phyloP scores from a whole-genome alignment of 78 protist species.

The Goniomonas avonlea region DNA sequence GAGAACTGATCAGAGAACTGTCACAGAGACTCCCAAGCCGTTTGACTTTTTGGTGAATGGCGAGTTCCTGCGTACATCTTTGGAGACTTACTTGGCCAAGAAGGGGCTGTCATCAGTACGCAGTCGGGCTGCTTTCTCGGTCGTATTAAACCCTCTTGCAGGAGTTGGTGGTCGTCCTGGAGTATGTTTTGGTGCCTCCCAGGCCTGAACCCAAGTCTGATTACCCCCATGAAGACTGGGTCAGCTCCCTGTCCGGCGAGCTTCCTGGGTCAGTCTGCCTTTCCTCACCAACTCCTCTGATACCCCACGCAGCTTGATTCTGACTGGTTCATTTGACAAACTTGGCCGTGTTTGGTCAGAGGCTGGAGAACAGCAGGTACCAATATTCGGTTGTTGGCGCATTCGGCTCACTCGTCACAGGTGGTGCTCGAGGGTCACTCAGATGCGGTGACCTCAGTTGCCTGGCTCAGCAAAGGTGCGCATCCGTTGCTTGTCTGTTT shows the following conservation, averaged over 20 bases:
- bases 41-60: conserved; percentile 57
- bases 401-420: not conserved
- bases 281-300: too few species aligned
- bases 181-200: not conserved
- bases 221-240: conserved; percentile 10
- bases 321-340: conserved; percentile 15
- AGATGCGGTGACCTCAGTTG: too few species aligned
- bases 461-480: not conserved
- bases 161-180: not conserved
- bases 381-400: not conserved
- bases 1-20: not conserved
- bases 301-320: not conserved
- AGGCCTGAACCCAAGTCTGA: not conserved
- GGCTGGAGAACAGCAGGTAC: not conserved
- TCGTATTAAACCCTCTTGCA: not conserved
- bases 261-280: not conserved
- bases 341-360: conserved; percentile 1
- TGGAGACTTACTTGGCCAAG: conserved; percentile 18
- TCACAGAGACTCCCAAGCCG: conserved; percentile 10
- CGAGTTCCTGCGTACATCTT: conserved; percentile 51
- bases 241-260: not conserved
- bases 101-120: not conserved
- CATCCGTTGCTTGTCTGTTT: too few species aligned
- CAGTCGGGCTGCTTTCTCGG: not conserved
- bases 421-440: too few species aligned